These are phyloP conservation scores for Voacanga thouarsii DNA, from an alignment of 257 asterid genomes.

Conservation along the genomic window DNA sequence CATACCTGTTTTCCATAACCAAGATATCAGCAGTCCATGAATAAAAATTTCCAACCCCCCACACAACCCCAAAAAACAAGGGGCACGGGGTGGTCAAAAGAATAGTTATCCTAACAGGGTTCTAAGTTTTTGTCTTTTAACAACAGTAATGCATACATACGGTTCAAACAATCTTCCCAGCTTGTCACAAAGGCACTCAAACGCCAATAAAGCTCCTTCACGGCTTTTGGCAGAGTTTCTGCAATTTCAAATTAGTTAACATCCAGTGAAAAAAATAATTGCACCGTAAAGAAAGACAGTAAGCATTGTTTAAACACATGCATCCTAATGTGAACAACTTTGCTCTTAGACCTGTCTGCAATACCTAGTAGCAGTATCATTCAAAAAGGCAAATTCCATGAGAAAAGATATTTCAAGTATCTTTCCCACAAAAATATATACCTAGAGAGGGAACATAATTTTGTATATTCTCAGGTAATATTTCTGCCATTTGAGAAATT, in stretches of 20 bases:
- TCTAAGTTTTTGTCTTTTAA: not conserved
- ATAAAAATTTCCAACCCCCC: not conserved
- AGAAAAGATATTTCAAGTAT: not conserved
- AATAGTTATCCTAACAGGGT: not conserved
- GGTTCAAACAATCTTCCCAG: constrained; percentile 98
- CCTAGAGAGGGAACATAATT: not conserved
- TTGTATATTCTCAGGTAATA: not conserved
- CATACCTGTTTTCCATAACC: constrained; percentile 51
- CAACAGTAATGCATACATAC: constrained; percentile 42
- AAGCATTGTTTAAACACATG: not conserved
- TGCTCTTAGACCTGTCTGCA: not conserved
- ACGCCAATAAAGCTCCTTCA: constrained; percentile 93
- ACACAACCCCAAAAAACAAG: not conserved
- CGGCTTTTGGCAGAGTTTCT: constrained; percentile 91
- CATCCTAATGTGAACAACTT: not conserved
- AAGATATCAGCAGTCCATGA: not conserved
- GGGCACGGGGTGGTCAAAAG: not conserved
- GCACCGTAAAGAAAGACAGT: not conserved
- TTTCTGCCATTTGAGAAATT: not conserved
- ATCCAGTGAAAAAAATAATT: constrained; percentile 10
- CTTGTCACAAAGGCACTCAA: constrained; percentile 94
- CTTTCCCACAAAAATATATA: not conserved
- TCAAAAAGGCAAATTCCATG: not conserved
- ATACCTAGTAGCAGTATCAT: not conserved
- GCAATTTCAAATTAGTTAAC: constrained; percentile 23